Percentiles rank a stretch among this genome's conserved stretches.
These are phyloP conservation scores for Cyclotella distinguenda DNA, from an alignment of 108 stramenopile genomes.

Conservation along the genomic window DNA sequence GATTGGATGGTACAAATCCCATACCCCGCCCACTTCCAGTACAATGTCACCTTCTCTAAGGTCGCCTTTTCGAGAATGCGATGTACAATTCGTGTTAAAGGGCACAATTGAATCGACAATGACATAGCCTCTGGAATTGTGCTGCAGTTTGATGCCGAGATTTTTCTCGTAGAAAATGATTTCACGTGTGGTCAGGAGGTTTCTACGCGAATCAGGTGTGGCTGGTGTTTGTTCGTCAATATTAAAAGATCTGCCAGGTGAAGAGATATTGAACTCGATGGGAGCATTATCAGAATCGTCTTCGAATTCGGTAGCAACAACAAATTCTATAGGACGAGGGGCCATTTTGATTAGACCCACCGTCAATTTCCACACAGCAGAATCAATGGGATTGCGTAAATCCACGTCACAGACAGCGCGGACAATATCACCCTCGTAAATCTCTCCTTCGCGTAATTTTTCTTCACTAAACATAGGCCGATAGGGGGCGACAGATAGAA, in stretches of 20 bases:
- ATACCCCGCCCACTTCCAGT: conserved; percentile 27
- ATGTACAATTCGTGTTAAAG: neutral
- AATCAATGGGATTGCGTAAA: conserved; percentile 41
- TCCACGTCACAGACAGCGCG: conserved; percentile 32
- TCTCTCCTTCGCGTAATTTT: conserved; percentile 18
- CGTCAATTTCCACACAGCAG: conserved; percentile 33
- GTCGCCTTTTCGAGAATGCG: conserved; percentile 2
- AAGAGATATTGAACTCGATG: neutral
- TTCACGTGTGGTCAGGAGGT: neutral
- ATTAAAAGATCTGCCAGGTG: no score
- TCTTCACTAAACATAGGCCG: conserved; percentile 5
- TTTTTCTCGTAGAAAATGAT: conserved; percentile 11
- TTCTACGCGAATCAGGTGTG: neutral
- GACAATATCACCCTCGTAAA: conserved; percentile 28
- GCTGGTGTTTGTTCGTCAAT: neutral
- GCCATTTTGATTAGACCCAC: conserved; percentile 44
- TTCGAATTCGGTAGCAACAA: conserved; percentile 16
- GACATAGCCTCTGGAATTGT: conserved; percentile 15
- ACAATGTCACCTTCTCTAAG: conserved; percentile 16
- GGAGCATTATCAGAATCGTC: neutral
- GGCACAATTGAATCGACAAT: conserved; percentile 8
- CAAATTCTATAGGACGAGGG: conserved; percentile 31
- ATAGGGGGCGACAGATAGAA: conserved; percentile 25
- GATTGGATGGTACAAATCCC: conserved; percentile 30
- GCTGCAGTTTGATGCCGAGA: conserved; percentile 27